phyloP scores from a whole-genome alignment of 2,329 filamentous ascomycete species.

The Fusarium tanahbumbuense region DNA sequence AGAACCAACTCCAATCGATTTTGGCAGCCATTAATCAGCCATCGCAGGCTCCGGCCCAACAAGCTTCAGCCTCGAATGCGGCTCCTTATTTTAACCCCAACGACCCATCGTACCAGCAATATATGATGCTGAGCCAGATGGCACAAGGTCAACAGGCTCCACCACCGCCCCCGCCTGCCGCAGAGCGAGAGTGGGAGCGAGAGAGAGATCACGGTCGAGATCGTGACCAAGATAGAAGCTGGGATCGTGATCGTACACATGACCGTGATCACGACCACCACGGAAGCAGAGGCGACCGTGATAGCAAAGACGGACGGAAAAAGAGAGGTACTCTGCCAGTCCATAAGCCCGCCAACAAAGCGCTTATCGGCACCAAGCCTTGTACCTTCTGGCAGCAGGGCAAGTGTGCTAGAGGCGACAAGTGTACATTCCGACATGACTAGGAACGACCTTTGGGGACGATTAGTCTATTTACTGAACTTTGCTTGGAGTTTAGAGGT shows the following conservation, averaged over 20 bases:
- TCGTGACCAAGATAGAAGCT: constrained; percentile 45
- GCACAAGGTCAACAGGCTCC: constrained; percentile 50
- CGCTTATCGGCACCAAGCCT: constrained; percentile 72
- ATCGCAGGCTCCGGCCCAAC: constrained; percentile 43
- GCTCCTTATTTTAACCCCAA: constrained; percentile 51
- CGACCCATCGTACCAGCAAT: constrained; percentile 56
- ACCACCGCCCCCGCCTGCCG: constrained; percentile 37
- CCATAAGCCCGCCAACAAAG: constrained; percentile 63
- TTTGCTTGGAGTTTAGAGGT: constrained; percentile 20
- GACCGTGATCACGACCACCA: constrained; percentile 50
- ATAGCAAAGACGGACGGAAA: constrained; percentile 54
- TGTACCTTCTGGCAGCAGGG: constrained; percentile 78
- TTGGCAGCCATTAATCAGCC: constrained; percentile 57
- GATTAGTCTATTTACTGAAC: constrained; percentile 17
- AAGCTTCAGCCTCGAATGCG: constrained; percentile 34
- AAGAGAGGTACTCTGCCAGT: constrained; percentile 56
- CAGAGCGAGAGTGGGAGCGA: constrained; percentile 51
- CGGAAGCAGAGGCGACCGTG: constrained; percentile 48
- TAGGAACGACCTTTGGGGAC: constrained; percentile 33
- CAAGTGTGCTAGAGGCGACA: constrained; percentile 77
- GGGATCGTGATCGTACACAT: constrained; percentile 45
- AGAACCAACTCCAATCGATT: constrained; percentile 58
- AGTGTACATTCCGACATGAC: constrained; percentile 80
- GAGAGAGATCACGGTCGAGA: constrained; percentile 44
- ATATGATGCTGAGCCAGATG: constrained; percentile 54